These are phyloP conservation scores for Neonectria ditissima DNA, from an alignment of 2,329 filamentous ascomycete species.

Conservation along the genomic window DNA sequence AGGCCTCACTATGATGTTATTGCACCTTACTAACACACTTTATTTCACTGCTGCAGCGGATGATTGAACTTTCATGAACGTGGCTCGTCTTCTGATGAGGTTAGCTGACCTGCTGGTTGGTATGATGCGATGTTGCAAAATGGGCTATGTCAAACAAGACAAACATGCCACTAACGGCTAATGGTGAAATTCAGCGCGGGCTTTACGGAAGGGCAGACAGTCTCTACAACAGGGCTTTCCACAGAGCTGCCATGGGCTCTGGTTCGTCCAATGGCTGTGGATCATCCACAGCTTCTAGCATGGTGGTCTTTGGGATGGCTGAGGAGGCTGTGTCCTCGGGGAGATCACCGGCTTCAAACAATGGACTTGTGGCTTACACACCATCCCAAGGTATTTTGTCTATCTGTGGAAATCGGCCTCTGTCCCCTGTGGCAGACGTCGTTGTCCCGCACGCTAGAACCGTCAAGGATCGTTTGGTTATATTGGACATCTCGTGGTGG, in stretches of 20 bases:
- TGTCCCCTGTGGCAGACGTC: slow-evolving; percentile 67
- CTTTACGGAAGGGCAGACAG: slow-evolving; percentile 67
- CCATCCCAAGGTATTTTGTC: slow-evolving; percentile 65
- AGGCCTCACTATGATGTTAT: no score
- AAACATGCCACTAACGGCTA: slow-evolving; percentile 69
- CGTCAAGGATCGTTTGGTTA: slow-evolving; percentile 60
- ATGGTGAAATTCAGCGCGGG: slow-evolving; percentile 69
- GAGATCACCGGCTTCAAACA: slow-evolving; percentile 66
- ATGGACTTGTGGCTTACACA: slow-evolving; percentile 66
- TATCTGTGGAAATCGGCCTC: slow-evolving; percentile 64
- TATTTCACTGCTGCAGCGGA: no score
- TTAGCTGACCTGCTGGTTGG: no score
- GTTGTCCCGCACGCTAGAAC: slow-evolving; percentile 64
- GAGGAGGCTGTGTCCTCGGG: slow-evolving; percentile 68
- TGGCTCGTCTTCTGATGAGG: no score
- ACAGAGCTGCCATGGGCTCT: slow-evolving; percentile 66
- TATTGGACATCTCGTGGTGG: slow-evolving; percentile 61
- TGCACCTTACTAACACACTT: no score
- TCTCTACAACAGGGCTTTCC: slow-evolving; percentile 65
- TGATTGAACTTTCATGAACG: no score
- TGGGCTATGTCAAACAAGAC: no score
- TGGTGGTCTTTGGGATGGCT: slow-evolving; percentile 65
- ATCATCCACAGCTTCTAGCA: slow-evolving; percentile 60
- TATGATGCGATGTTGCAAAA: no score
- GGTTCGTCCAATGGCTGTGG: slow-evolving; percentile 69